Percentiles rank a stretch among this genome's conserved stretches.
phyloP scores from a whole-genome alignment of 2,329 filamentous ascomycete genomes.

The Penicillium sp. region DNA sequence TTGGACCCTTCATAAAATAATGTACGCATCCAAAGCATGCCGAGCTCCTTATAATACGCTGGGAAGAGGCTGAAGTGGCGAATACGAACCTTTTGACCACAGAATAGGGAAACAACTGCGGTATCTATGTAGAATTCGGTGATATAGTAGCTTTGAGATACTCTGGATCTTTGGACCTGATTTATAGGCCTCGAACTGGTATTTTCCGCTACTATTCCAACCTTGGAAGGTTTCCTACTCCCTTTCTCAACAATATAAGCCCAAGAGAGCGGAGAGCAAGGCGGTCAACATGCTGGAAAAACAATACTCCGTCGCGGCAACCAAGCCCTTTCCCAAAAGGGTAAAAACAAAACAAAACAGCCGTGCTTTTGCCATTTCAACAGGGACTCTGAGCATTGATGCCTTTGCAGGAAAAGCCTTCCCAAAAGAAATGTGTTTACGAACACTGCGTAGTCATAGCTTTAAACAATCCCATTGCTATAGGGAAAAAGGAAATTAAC shows the following conservation, averaged over 20 bases:
- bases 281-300: background rate
- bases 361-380: background rate
- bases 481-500: background rate
- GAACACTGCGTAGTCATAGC: background rate
- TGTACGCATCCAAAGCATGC: background rate
- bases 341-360: constrained; percentile 30
- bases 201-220: background rate
- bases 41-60: background rate
- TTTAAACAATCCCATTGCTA: background rate
- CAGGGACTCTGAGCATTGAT: constrained; percentile 1
- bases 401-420: background rate
- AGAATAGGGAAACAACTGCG: background rate
- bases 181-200: background rate
- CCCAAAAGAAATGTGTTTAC: too few species aligned
- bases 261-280: background rate
- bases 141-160: background rate
- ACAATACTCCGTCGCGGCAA: constrained; percentile 4
- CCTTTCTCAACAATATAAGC: background rate
- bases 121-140: background rate
- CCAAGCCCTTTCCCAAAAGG: constrained; percentile 9
- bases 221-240: background rate
- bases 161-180: background rate
- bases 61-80: background rate
- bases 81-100: background rate
- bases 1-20: background rate